phyloP scores from a whole-genome alignment of 345 rosid species.

The Salix suchowensis region DNA sequence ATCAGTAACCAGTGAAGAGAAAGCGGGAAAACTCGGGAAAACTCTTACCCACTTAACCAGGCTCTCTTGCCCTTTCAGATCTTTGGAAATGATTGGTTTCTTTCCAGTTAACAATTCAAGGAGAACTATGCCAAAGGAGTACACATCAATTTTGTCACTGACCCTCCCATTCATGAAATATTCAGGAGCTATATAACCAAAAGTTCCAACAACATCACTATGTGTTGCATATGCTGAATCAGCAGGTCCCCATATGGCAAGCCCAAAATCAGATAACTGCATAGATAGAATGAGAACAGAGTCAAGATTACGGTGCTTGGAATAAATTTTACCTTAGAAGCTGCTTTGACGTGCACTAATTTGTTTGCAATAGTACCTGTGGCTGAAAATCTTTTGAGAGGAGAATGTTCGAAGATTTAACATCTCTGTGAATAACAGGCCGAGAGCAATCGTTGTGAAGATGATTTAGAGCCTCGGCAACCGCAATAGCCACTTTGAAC shows the following conservation, averaged over 20 bases:
- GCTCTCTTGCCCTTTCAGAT: constrained; percentile 14
- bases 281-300: background rate
- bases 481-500: constrained; percentile 20
- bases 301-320: background rate
- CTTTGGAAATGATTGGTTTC: constrained; percentile 7
- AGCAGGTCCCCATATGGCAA: constrained; percentile 21
- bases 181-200: constrained; percentile 34
- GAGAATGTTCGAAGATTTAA: constrained; percentile 30
- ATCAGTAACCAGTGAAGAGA: background rate
- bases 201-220: constrained; percentile 25
- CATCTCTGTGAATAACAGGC: constrained; percentile 29
- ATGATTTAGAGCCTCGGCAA: constrained; percentile 27
- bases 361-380: constrained; percentile 9
- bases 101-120: constrained; percentile 26
- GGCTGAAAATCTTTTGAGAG: constrained; percentile 19
- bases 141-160: constrained; percentile 24
- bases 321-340: background rate
- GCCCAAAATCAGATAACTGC: constrained; percentile 28
- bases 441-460: constrained; percentile 16
- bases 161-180: constrained; percentile 26
- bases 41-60: constrained; percentile 22
- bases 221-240: background rate
- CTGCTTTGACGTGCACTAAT: background rate
- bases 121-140: constrained; percentile 26
- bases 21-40: background rate